Conservation (phyloP, 495 filamentous ascomycete genomes). For the Usnea hakonensis region DNA sequence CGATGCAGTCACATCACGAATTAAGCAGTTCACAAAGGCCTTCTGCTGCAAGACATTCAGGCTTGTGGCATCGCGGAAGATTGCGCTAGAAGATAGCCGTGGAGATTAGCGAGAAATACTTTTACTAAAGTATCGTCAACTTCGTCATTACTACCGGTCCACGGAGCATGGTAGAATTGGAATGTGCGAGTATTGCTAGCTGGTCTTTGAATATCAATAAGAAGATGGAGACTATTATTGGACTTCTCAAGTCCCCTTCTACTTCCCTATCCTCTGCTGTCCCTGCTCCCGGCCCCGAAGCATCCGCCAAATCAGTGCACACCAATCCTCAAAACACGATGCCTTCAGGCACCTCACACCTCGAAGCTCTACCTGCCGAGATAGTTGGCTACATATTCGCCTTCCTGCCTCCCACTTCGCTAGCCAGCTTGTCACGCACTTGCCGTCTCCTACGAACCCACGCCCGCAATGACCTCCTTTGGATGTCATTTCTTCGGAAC, state of each 20-base stretch:
- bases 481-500: slow-evolving; percentile 54
- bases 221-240: slow-evolving; percentile 13
- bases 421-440: slow-evolving; percentile 46
- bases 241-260: slow-evolving; percentile 3
- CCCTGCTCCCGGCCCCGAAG: background rate
- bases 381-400: slow-evolving; percentile 54
- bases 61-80: background rate
- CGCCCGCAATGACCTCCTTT: slow-evolving; percentile 50
- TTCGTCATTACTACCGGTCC: slow-evolving; percentile 11
- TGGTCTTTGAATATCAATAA: slow-evolving; percentile 1
- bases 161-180: background rate
- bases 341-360: background rate
- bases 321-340: background rate
- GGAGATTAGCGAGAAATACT: slow-evolving; percentile 6
- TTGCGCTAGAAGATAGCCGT: slow-evolving; percentile 9
- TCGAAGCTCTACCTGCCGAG: slow-evolving; percentile 50
- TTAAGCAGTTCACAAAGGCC: background rate
- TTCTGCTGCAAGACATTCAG: background rate
- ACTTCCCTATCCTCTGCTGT: slow-evolving; percentile 5
- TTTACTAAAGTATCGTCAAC: background rate
- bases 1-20: background rate
- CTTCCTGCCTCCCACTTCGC: slow-evolving; percentile 50
- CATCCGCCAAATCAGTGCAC: background rate
- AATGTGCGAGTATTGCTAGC: background rate
- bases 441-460: slow-evolving; percentile 47